Conservation (phyloP, 2,329 filamentous ascomycete genomes). For the Pseudomassariella vexata region DNA sequence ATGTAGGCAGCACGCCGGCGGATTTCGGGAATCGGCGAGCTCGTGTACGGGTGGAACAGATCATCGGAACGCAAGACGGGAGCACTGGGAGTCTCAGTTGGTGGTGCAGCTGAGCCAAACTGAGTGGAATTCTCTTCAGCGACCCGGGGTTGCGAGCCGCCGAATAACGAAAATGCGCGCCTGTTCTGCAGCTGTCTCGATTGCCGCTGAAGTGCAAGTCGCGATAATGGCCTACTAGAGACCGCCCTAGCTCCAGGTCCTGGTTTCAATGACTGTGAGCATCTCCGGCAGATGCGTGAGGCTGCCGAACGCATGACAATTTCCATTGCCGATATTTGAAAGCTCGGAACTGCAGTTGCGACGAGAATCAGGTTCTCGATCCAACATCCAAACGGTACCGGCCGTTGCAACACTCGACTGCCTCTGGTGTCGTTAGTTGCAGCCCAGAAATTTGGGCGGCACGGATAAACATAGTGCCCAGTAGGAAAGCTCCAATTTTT, state of each 20-base stretch:
- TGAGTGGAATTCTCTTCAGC: conserved; percentile 11
- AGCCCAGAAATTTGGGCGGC: no score
- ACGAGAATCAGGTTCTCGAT: no score
- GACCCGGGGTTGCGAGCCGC: conserved; percentile 16
- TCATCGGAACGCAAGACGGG: conserved; percentile 62
- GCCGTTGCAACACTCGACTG: no score
- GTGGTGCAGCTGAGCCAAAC: conserved; percentile 10
- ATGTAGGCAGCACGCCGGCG: conserved; percentile 85
- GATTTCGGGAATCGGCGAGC: conserved; percentile 84
- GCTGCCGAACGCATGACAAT: conserved; percentile 19
- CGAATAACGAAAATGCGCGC: conserved; percentile 19
- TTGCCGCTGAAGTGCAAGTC: conserved; percentile 3
- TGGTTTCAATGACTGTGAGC: conserved; percentile 13
- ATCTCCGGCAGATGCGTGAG: conserved; percentile 21
- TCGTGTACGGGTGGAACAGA: conserved; percentile 87
- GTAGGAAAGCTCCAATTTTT: no score
- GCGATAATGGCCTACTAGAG: conserved; percentile 7
- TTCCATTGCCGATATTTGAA: conserved; percentile 18
- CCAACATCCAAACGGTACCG: no score
- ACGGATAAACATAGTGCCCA: no score
- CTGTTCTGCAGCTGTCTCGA: no score
- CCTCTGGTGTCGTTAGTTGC: no score
- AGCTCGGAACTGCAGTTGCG: no score
- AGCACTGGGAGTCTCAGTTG: conserved; percentile 13
- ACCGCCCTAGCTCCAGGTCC: conserved; percentile 1